Base-by-base conservation (phyloP, 352 stramenopile species). In the Phytopythium cucurbitacearum region DNA sequence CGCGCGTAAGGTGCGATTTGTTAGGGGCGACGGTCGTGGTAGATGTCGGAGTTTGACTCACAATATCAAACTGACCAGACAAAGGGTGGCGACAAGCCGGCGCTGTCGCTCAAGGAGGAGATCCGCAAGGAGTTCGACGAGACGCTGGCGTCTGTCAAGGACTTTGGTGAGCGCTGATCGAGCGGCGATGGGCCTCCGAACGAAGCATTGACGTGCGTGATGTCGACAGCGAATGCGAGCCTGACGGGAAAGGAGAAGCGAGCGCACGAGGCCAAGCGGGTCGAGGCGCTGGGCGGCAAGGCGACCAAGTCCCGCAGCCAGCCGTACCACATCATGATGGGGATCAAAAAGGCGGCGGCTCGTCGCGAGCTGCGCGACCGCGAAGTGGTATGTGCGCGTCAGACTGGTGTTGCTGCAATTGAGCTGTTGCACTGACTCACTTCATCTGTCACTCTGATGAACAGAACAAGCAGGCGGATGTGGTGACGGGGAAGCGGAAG, bases 221-320 rank as follows among this genome's bases (percentile, higher is more conserved):
- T 46, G 33, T 21, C 7, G 46, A 47, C 50, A 87, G 80, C 73
- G 12, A 66, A 52, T 11, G 61, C 70, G 6, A 86, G 69, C 34
- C 48, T 90, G 9, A 89, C 83, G 60, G 80, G 80, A 9, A 93
- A 90, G 47, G 83, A 93, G 51, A 91, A 90, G 68, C 90, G 88
- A 49, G 60, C 70, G 47, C 59, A 80, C 43, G 80, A 93, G 7
- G 64, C 71, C n/a, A 85, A 87, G 62, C 79, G 80, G 47, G 76
- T 93, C 62, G 78, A 88, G 46, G 63, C 69, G 34, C 60, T 93
- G 4, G 80, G 82, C 7, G 82, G 82, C 4, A 87, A 85, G 57
- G 73, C 54, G 9, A 59, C 70, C 8, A 86, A 77, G 53, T 73
- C 74, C 28, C 72, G 71, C 56, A 81, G 61, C 57, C 69, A 69